These are phyloP conservation scores for Podila epicladia DNA, from an alignment of 192 early-diverging fungal genomes.

Conservation along the genomic window DNA sequence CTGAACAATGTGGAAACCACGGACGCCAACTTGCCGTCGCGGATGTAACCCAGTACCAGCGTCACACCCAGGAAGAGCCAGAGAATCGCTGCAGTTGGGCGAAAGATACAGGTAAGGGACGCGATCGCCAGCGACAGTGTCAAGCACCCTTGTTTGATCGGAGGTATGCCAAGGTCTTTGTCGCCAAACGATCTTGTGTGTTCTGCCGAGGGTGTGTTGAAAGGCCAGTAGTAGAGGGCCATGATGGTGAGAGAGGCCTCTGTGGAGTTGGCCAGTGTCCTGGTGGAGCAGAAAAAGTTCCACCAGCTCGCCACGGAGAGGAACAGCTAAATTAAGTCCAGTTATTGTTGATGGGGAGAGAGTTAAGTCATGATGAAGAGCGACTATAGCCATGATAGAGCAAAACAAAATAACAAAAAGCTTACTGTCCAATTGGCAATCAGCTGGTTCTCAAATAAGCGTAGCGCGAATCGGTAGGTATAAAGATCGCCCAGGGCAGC, in stretches of 20 bases:
- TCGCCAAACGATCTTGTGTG: too few species aligned
- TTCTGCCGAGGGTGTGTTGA: slow-evolving; percentile 26
- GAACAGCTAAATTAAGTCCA: slow-evolving; percentile 53
- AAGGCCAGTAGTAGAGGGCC: slow-evolving; percentile 91
- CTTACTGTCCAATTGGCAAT: slow-evolving; percentile 72
- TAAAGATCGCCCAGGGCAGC: slow-evolving; percentile 78
- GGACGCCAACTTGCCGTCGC: slow-evolving; percentile 3
- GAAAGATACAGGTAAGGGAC: slow-evolving; percentile 81
- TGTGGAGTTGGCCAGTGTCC: slow-evolving; percentile 69
- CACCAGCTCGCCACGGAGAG: slow-evolving; percentile 66
- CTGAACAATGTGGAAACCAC: slow-evolving; percentile 33
- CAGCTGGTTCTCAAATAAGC: slow-evolving; percentile 64
- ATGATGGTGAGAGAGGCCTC: slow-evolving; percentile 80
- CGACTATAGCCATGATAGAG: not conserved
- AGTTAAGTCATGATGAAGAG: not conserved
- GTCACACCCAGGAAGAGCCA: slow-evolving; percentile 83
- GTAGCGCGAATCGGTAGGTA: slow-evolving; percentile 75
- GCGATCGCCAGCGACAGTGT: slow-evolving; percentile 72
- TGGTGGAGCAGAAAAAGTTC: slow-evolving; percentile 62
- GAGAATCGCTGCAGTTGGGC: slow-evolving; percentile 88
- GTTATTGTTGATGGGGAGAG: not conserved
- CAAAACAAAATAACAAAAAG: not conserved
- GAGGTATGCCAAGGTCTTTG: too few species aligned
- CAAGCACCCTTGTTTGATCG: not conserved
- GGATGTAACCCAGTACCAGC: slow-evolving; percentile 54